Evolutionary conservation across 83 land plant species (phyloP).

Genomic region (Picea mariana): DNA sequence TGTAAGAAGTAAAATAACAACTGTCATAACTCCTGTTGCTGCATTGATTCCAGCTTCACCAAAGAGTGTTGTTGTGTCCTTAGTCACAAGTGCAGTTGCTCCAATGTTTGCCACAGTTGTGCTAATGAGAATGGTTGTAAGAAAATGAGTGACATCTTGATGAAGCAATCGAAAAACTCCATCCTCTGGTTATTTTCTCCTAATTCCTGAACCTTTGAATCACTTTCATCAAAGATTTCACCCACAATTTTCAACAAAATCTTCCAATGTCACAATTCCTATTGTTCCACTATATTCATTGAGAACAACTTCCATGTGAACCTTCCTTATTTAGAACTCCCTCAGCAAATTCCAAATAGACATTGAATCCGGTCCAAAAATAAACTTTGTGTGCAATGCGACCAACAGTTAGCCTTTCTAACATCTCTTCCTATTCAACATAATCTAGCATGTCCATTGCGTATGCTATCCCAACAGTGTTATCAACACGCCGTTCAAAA

Average conservation of each 20-base stretch:
- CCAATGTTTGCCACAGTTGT: conserved; percentile 80
- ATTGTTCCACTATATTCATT: conserved; percentile 99
- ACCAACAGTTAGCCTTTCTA: background rate
- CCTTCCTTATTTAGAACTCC: conserved; percentile 94
- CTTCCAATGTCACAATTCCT: conserved; percentile 28
- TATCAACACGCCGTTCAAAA: conserved; percentile 94
- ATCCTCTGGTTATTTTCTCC: too few species aligned
- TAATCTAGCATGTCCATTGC: conserved; percentile 97
- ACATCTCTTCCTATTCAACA: conserved; percentile 40
- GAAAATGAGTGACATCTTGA: conserved; percentile 29
- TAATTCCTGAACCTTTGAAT: conserved; percentile 56
- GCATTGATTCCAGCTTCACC: conserved; percentile 81
- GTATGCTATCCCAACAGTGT: conserved; percentile 98
- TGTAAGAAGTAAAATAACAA: conserved; percentile 87
- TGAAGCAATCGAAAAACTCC: conserved; percentile 80
- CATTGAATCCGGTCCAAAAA: conserved; percentile 99
- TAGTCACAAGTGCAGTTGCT: conserved; percentile 55
- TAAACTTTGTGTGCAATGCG: conserved; percentile 80
- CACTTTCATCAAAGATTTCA: too few species aligned
- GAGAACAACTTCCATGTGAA: conserved; percentile 98
- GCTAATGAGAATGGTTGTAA: conserved; percentile 89
- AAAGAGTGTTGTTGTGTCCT: conserved; percentile 90
- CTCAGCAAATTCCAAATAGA: conserved; percentile 93
- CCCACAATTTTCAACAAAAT: too few species aligned
- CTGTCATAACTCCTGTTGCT: too few species aligned